Base-by-base conservation (phyloP, 2,329 filamentous ascomycete species). In the Apiospora saccharicola region DNA sequence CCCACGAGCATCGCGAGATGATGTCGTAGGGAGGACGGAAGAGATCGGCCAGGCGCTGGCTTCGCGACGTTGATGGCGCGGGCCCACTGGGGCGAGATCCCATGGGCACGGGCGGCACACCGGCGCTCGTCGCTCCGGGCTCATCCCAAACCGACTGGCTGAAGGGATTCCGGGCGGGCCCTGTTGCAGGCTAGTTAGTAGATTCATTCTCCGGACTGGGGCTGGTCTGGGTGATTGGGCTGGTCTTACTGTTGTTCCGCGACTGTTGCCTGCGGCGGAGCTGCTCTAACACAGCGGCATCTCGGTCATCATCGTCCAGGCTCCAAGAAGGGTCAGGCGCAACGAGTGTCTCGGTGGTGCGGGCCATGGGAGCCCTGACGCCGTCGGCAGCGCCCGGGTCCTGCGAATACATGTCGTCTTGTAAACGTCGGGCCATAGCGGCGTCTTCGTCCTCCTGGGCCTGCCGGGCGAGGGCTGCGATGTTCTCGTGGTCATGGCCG, bases 11-110 rank as follows among this genome's bases (percentile, higher is more conserved):
- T 49, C 90, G 90, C 30, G 90, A 91, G 86, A 99, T 98, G 61
- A 99, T 85, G 49, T 98, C 94, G 81, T 95, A 96, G 0, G 96
- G 96, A 2, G 96, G 96, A 51, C 95, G 90, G 83, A 97, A 99
- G 74, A 99, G 90, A 80, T 98, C 94, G 49, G 96, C 95, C 4
- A 99, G 90, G 77, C 94, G 91, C 75, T 89, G 92, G 13, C 92
- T 90, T 80, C 96, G 95, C 86, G 7, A 92, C 89, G 34, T 91
- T 92, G 34, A 89, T 88, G 70, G 89, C 49, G 61, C 68, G 69
- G 70, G 71, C 19, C 47, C 75, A 72, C 73, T 72, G 73, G 69
- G 81, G 43, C 72, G 69, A 47, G 79, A 72, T 26, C 74, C 69
- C 24, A 77, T 73, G 22, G 71, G 84, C 76, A 74, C 86, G 84